Evolutionary conservation across 108 stramenopile genomes (phyloP).

Genomic region (Bacterosira constricta): DNA sequence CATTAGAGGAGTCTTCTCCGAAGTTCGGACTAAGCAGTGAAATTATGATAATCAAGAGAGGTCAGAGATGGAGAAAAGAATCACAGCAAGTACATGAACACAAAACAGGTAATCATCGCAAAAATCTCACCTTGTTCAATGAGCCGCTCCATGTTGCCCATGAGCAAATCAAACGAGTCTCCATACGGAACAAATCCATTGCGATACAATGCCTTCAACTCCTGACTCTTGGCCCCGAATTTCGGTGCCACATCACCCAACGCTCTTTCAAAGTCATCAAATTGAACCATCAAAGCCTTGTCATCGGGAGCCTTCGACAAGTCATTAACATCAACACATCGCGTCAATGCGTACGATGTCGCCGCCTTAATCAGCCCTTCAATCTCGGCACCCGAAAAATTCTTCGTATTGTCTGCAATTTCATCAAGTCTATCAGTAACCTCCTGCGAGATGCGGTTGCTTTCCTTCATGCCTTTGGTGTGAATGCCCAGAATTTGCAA

Average conservation of each 20-base stretch:
- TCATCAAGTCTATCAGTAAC: slow-evolving; percentile 77
- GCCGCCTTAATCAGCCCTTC: slow-evolving; percentile 97
- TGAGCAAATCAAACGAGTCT: slow-evolving; percentile 84
- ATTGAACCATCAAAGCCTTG: slow-evolving; percentile 79
- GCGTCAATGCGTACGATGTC: slow-evolving; percentile 92
- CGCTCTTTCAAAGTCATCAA: slow-evolving; percentile 89
- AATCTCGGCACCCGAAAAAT: slow-evolving; percentile 98
- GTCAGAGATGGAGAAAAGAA: background rate
- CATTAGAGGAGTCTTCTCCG: slow-evolving; percentile 93
- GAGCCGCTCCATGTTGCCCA: slow-evolving; percentile 80
- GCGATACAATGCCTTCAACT: slow-evolving; percentile 89
- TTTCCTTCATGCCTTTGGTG: slow-evolving; percentile 89
- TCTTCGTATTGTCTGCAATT: slow-evolving; percentile 92
- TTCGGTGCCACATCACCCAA: slow-evolving; percentile 92
- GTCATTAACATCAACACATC: slow-evolving; percentile 93
- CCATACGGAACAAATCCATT: slow-evolving; percentile 97
- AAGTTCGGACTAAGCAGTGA: slow-evolving; percentile 63
- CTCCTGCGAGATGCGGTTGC: slow-evolving; percentile 84
- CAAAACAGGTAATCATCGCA: background rate
- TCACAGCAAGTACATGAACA: background rate
- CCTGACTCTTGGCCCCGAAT: slow-evolving; percentile 91
- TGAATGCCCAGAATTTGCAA: slow-evolving; percentile 97
- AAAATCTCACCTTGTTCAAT: slow-evolving; percentile 81
- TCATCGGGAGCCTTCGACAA: slow-evolving; percentile 90
- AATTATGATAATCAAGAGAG: background rate